Evolutionary conservation across 345 rosid species (phyloP).

Genomic region (Gossypium thurberi): DNA sequence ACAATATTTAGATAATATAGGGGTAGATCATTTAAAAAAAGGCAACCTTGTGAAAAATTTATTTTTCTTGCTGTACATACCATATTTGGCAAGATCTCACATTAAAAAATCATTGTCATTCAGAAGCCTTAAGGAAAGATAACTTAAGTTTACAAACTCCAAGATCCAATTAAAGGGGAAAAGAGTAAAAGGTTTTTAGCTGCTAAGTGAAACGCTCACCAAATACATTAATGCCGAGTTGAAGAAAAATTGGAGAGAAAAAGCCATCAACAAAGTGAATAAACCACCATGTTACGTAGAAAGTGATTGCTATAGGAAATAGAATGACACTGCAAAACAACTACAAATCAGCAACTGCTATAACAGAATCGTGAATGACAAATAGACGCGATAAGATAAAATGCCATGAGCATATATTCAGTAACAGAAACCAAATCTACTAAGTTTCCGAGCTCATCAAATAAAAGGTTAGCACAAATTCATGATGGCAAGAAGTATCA

Average conservation of each 20-base stretch:
- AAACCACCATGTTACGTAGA: slow-evolving; percentile 99
- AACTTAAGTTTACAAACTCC: not conserved
- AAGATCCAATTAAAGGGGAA: not conserved
- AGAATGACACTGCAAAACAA: slow-evolving; percentile 78
- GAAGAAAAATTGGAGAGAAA: slow-evolving; percentile 91
- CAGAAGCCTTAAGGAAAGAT: not conserved
- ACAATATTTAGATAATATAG: not conserved
- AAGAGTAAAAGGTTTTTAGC: not conserved
- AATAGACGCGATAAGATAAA: not conserved
- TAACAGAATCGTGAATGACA: slow-evolving; percentile 7
- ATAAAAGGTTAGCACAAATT: not conserved
- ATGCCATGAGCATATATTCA: not conserved
- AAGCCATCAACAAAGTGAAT: slow-evolving; percentile 97
- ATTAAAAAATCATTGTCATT: not conserved
- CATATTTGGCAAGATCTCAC: not conserved
- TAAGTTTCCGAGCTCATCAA: not conserved
- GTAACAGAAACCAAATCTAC: not conserved
- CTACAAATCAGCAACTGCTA: slow-evolving; percentile 18
- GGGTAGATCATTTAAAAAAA: not conserved
- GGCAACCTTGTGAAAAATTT: not conserved
- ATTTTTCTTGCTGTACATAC: not conserved
- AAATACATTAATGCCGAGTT: slow-evolving; percentile 87
- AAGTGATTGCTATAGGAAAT: slow-evolving; percentile 88
- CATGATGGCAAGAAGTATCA: not conserved
- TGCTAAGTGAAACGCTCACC: slow-evolving; percentile 41